Base-by-base conservation (phyloP, 768 basidiomycete species). In the Tulasnella calospora region DNA sequence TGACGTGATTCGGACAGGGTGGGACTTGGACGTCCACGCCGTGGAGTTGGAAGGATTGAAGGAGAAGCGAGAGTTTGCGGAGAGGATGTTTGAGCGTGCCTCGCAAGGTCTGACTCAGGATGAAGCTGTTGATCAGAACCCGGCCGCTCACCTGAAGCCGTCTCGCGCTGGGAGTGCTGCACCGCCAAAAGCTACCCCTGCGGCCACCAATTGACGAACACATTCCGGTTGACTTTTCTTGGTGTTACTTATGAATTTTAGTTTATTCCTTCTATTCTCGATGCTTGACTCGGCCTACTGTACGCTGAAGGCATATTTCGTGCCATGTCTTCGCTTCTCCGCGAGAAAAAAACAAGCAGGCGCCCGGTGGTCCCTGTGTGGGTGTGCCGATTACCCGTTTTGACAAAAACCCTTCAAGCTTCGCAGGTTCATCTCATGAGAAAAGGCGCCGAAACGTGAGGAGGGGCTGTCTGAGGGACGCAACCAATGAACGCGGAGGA, bases 51-150 rank as follows among this genome's bases (percentile, higher is more conserved):
- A 73, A 27, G 72, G 73, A 15, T 41, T 55, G 40, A 55, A 57
- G 73, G 35, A 40, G 47, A 73, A 70, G n/a, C 55, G 71, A 61
- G 55, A 44, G 36, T 21, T 79, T 36, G 73, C 73, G 38, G 78
- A 79, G 15, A 70, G 40, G 35, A 40, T 74, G 41, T 51, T 79
- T 12, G 35, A 74, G 33, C 78, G 72, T 40, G 72, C 73, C 21
- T 41, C 44, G 30, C 40, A 33, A 44, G 73, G 78, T 1, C 27
- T 74, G n/a, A n/a, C 73, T 27, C 73, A 47, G 27, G 73, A 47
- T 35, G 73, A 74, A 41, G 44, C 61, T 67, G 61, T 67, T 30
- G 61, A 67, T 35, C 61, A 67, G 13, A 67, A 67, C 17, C 61
- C 61, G 13, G 30, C 61, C 2, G 61, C 61, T 30, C 61, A 67